Percentiles rank a stretch among this genome's conserved stretches.
Conservation (phyloP, 2,329 filamentous ascomycete species). For the Dichotomopilus funicola region DNA sequence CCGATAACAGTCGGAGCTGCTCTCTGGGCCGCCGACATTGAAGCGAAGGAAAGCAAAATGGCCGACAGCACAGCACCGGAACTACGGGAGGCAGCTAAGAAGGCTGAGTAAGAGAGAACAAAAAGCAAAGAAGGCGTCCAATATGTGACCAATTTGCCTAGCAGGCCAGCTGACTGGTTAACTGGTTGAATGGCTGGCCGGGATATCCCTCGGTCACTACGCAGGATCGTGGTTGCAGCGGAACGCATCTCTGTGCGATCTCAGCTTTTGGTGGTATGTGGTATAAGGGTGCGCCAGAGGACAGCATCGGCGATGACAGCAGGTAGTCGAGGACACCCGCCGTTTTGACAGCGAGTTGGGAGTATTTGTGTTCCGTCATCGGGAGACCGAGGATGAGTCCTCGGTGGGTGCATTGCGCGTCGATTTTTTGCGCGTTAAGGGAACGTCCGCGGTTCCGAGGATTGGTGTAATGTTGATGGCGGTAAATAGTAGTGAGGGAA, state of each 20-base stretch:
- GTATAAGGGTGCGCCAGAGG: constrained; percentile 6
- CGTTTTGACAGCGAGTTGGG: constrained; percentile 21
- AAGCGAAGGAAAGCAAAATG: constrained; percentile 48
- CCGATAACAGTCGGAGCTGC: constrained; percentile 66
- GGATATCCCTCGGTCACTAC: constrained; percentile 16
- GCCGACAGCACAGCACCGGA: constrained; percentile 44
- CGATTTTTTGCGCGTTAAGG: not conserved
- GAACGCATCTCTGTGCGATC: constrained; percentile 1
- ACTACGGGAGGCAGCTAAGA: constrained; percentile 43
- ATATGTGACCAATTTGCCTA: not conserved
- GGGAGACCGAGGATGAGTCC: constrained; percentile 3
- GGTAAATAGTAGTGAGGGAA: no score
- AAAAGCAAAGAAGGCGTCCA: not conserved
- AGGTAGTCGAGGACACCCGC: constrained; percentile 17
- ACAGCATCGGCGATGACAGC: constrained; percentile 9
- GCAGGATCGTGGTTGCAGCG: constrained; percentile 11
- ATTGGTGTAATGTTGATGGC: no score
- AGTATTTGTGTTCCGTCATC: constrained; percentile 10
- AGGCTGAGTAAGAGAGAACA: constrained; percentile 35
- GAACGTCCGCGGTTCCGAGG: not conserved
- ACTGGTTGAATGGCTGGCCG: not conserved
- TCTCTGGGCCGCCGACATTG: constrained; percentile 87
- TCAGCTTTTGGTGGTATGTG: constrained; percentile 4
- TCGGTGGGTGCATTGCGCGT: constrained; percentile 3
- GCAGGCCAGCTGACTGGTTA: no score